Percentiles rank a stretch among this genome's conserved stretches.
Evolutionary conservation across 169 alveolate species (phyloP).

Genomic region (Eimeria sp.): DNA sequence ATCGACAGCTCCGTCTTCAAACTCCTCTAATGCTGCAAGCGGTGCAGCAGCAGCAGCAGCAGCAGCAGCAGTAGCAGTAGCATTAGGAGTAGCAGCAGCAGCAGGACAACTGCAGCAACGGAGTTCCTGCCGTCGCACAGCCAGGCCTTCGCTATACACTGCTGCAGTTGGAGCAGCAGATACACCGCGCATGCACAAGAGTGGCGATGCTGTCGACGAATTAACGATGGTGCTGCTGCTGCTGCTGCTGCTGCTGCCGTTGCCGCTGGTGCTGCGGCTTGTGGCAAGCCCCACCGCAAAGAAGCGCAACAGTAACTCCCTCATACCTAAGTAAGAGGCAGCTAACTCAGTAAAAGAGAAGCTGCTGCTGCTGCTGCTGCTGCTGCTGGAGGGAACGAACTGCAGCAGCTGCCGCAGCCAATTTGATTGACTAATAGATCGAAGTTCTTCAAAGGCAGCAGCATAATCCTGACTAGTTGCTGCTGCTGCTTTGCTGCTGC

Average conservation of each 20-base stretch:
- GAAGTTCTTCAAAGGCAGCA: background rate
- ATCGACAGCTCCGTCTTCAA: background rate
- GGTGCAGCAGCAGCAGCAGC: constrained; percentile 22
- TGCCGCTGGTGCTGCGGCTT: constrained; percentile 21
- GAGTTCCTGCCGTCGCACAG: constrained; percentile 24
- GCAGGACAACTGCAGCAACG: constrained; percentile 28
- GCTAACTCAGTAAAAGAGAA: background rate
- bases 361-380: constrained; percentile 58
- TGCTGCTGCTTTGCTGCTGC: background rate
- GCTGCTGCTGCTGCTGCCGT: constrained; percentile 22
- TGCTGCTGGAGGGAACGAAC: background rate
- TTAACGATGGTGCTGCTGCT: background rate
- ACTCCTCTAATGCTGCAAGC: background rate
- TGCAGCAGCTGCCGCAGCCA: constrained; percentile 56
- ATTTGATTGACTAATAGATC: background rate
- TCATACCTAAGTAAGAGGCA: background rate
- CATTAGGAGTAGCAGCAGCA: constrained; percentile 37
- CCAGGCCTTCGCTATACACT: background rate
- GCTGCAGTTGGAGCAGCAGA: constrained; percentile 9
- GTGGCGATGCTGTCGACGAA: background rate
- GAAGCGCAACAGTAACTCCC: background rate
- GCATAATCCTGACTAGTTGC: too few relatives aligned
- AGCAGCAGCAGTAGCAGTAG: constrained; percentile 61
- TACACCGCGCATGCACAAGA: too few relatives aligned
- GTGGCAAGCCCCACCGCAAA: background rate